Base-by-base conservation (phyloP, 148 eudicot species). In the Limonium bicolor region DNA sequence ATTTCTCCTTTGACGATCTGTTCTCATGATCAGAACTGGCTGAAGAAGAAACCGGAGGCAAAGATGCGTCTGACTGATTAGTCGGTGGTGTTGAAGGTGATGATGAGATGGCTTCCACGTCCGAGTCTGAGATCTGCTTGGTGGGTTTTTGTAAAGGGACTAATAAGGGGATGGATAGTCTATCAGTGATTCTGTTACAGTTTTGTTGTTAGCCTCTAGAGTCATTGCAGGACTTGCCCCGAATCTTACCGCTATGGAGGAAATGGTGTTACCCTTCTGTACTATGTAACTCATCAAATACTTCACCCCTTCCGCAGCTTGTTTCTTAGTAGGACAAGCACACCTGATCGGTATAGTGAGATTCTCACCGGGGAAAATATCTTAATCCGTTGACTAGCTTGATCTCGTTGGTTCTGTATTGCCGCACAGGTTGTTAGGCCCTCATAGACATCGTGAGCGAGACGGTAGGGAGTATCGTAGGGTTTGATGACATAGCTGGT, bases 31-130 rank as follows among this genome's bases (percentile, higher is more conserved):
- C 12, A n/a, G 33, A 29, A 29, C 24, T 36, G 15, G 31, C 38
- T 16, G 33, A 6, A 28, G 46, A 12, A 36, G 54, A 25, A n/a
- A 52, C 3, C 10, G 53, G 46, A 5, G 60, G 7, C 17, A 36
- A 19, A 6, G 49, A n/a, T 4, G 19, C 5, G 33, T 1, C 12
- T n/a, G 7, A n/a, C 2, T 29, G 7, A 8, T 29, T 11, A 24
- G 64, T 7, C 4, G 52, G 35, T 6, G 64, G 45, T 2, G 68
- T 46, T 0, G 67, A 41, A 10, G 70, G 33, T 7, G 46, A 28
- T 5, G 68, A 17, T 1, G 58, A 5, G 79, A 66, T 12, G 79
- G 70, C 0, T 65, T 55, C 4, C 56, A 64, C 10, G 51, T 62
- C 12, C 41, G 15, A 5, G 60, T 50, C 34, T 53, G 62, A 15